Evolutionary conservation across 164 flowering plant species (phyloP).

Genomic region (Berberis thunbergii): DNA sequence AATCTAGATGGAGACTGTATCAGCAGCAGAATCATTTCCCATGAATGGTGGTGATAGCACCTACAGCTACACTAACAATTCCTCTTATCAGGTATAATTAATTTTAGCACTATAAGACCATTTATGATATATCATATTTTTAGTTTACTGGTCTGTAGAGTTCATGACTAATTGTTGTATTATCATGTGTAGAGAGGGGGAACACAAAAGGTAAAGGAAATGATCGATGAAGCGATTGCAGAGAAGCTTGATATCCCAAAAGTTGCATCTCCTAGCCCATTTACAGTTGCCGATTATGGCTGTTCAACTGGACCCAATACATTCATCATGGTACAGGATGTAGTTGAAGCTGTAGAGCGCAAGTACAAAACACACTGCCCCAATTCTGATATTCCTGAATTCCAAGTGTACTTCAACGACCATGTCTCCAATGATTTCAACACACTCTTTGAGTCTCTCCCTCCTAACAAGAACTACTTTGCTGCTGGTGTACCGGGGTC

Average conservation of each 20-base stretch:
- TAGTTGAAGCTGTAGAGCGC: conserved; percentile 14
- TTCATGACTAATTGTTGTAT: neutral
- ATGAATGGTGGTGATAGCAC: conserved; percentile 7
- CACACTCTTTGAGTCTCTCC: conserved; percentile 16
- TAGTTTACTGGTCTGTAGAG: no score
- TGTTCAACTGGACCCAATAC: conserved; percentile 26
- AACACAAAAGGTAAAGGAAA: conserved; percentile 4
- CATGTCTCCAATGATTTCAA: conserved; percentile 23
- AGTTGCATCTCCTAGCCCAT: neutral
- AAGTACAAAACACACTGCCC: conserved; percentile 7
- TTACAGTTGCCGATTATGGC: conserved; percentile 19
- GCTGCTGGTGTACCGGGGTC: conserved; percentile 26
- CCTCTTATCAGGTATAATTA: conserved; percentile 1
- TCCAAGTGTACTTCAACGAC: conserved; percentile 23
- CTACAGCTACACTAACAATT: conserved; percentile 3
- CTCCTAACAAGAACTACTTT: conserved; percentile 12
- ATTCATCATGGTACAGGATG: conserved; percentile 10
- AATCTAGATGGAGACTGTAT: no score
- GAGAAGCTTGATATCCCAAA: conserved; percentile 5
- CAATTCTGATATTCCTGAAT: conserved; percentile 10
- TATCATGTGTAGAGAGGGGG: conserved; percentile 7
- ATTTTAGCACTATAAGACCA: neutral
- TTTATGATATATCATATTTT: no score
- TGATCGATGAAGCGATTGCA: conserved; percentile 4
- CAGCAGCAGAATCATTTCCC: conserved; percentile 2